Conservation (phyloP, 2,329 filamentous ascomycete species). For the Alternaria tenuissima region DNA sequence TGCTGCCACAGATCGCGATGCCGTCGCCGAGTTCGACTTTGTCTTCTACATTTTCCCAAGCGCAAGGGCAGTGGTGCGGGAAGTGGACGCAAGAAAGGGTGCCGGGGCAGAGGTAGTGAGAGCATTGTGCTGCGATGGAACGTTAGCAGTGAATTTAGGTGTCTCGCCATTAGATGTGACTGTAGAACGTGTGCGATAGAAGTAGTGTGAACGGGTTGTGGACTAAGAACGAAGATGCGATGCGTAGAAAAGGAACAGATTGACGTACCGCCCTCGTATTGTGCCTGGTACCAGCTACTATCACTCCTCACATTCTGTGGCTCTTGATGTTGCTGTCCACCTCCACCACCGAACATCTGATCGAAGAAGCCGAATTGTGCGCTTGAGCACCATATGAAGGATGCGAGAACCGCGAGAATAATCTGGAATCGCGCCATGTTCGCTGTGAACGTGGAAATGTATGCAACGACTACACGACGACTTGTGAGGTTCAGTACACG, state of each 20-base stretch:
- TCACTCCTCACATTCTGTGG: conserved; percentile 86
- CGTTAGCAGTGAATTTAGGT: neutral
- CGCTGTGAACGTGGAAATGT: neutral
- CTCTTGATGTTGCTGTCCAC: conserved; percentile 63
- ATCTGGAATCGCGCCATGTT: conserved; percentile 42
- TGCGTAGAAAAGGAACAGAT: neutral
- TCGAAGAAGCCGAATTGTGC: conserved; percentile 98
- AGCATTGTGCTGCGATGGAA: conserved; percentile 73
- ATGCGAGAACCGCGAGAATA: conserved; percentile 53
- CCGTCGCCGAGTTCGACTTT: conserved; percentile 77
- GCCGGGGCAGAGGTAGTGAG: conserved; percentile 92
- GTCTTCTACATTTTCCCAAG: conserved; percentile 72
- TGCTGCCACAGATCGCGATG: conserved; percentile 75
- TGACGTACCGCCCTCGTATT: conserved; percentile 70
- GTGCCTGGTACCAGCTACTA: conserved; percentile 77
- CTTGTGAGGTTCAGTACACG: conserved; percentile 7
- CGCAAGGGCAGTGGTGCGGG: conserved; percentile 95
- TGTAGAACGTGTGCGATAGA: neutral
- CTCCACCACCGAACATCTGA: conserved; percentile 85
- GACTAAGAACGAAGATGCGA: neutral
- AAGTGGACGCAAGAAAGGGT: conserved; percentile 95
- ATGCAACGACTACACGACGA: neutral
- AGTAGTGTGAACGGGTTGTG: neutral
- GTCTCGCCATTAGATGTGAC: neutral
- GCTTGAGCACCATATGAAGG: conserved; percentile 66